Conservation (phyloP, 805 yeast species). For the Pichia pseudocactophila region DNA sequence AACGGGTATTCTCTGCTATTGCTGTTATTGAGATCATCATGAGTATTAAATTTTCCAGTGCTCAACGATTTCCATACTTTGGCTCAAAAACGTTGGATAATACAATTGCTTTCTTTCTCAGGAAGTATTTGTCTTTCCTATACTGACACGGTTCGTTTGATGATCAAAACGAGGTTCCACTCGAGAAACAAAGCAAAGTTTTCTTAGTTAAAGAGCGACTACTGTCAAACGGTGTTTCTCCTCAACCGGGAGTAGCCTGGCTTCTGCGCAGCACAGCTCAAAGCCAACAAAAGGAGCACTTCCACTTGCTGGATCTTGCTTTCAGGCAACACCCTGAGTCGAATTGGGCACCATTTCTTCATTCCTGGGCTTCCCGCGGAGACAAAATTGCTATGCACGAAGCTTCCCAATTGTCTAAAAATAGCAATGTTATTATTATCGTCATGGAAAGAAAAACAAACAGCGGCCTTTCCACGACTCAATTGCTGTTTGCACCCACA, state of each 20-base stretch:
- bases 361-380: too few species aligned
- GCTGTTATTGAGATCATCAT: slow-evolving; percentile 49
- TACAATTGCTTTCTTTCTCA: slow-evolving; percentile 50
- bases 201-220: slow-evolving; percentile 31
- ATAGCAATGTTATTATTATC: background rate
- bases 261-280: too few species aligned
- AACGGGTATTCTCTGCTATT: slow-evolving; percentile 42
- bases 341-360: too few species aligned
- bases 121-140: slow-evolving; percentile 43
- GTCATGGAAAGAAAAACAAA: background rate
- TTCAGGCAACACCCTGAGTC: too few species aligned
- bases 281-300: too few species aligned
- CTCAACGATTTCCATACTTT: slow-evolving; percentile 53
- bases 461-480: too few species aligned
- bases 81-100: slow-evolving; percentile 43
- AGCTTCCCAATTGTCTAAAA: background rate
- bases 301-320: too few species aligned
- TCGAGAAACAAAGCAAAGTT: slow-evolving; percentile 30
- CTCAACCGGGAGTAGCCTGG: too few species aligned
- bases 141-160: slow-evolving; percentile 36
- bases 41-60: slow-evolving; percentile 51
- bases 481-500: too few species aligned
- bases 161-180: slow-evolving; percentile 29
- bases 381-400: too few species aligned
- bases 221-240: too few species aligned